Conservation (phyloP, 345 rosid genomes). For the Kandelia obovata region DNA sequence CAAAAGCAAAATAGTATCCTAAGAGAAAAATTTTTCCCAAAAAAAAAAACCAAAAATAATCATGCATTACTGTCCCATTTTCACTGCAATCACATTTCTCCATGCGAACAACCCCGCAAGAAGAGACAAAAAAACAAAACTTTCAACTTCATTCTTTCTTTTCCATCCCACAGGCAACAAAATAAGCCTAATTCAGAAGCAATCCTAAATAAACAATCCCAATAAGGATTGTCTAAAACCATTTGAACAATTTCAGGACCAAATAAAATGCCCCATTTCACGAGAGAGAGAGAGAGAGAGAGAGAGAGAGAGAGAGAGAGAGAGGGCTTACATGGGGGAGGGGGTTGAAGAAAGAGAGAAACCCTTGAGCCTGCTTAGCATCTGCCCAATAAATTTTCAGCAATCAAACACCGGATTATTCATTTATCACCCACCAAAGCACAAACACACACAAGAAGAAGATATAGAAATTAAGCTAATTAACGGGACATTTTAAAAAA, state of each 20-base stretch:
- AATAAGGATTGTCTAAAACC: neutral
- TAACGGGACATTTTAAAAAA: neutral
- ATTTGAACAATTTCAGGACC: neutral
- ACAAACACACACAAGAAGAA: neutral
- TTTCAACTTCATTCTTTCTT: no score
- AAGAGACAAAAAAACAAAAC: no score
- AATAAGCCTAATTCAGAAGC: no score
- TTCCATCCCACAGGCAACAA: no score
- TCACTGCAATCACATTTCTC: no score
- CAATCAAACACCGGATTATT: constrained; percentile 13
- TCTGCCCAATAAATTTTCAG: constrained; percentile 32
- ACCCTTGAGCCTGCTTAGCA: constrained; percentile 96
- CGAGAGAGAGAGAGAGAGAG: neutral
- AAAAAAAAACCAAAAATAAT: neutral
- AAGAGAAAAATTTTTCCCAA: neutral
- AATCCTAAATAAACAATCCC: neutral
- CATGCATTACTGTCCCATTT: no score
- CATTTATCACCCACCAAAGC: constrained; percentile 17
- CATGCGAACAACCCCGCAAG: no score
- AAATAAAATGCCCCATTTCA: constrained; percentile 1
- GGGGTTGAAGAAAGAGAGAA: constrained; percentile 89
- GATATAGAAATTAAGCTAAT: neutral
- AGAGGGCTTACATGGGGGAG: constrained; percentile 61
- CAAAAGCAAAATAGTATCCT: neutral
- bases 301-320: neutral